phyloP scores from a whole-genome alignment of 495 filamentous ascomycete genomes.

The Penicillium simplicissimum region DNA sequence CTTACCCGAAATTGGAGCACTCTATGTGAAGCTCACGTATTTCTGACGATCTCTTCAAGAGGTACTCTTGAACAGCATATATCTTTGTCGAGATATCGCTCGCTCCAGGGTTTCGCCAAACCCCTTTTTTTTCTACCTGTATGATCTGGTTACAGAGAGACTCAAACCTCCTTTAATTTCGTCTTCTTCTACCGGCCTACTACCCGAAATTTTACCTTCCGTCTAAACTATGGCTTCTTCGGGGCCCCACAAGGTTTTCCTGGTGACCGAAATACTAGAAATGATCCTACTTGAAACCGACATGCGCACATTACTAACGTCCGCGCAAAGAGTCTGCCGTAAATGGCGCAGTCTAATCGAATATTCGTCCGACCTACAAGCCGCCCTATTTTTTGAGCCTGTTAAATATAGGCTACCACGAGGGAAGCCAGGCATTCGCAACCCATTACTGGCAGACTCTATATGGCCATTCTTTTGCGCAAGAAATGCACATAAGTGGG shows the following conservation, averaged over 20 bases:
- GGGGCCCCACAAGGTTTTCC: not conserved
- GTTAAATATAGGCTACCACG: not conserved
- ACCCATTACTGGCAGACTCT: constrained; percentile 13
- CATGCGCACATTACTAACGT: constrained; percentile 17
- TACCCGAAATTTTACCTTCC: not conserved
- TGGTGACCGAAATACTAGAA: constrained; percentile 18
- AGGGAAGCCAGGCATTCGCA: constrained; percentile 1
- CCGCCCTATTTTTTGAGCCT: constrained; percentile 19
- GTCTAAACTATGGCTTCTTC: not conserved
- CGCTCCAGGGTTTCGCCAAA: too few species aligned
- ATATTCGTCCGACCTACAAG: constrained; percentile 15
- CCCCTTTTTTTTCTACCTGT: too few species aligned
- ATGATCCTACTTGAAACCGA: constrained; percentile 17
- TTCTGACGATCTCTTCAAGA: too few species aligned
- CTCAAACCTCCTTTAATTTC: not conserved
- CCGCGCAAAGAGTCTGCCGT: constrained; percentile 21
- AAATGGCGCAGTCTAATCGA: constrained; percentile 14
- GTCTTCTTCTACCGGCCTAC: not conserved
- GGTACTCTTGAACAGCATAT: too few species aligned
- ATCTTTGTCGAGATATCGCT: too few species aligned
- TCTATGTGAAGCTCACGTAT: too few species aligned
- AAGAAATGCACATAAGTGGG: not conserved
- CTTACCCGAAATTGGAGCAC: too few species aligned
- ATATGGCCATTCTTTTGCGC: constrained; percentile 7
- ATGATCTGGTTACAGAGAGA: not conserved